phyloP scores from a whole-genome alignment of 192 early-diverging fungal species.

The Coemansia sp. region DNA sequence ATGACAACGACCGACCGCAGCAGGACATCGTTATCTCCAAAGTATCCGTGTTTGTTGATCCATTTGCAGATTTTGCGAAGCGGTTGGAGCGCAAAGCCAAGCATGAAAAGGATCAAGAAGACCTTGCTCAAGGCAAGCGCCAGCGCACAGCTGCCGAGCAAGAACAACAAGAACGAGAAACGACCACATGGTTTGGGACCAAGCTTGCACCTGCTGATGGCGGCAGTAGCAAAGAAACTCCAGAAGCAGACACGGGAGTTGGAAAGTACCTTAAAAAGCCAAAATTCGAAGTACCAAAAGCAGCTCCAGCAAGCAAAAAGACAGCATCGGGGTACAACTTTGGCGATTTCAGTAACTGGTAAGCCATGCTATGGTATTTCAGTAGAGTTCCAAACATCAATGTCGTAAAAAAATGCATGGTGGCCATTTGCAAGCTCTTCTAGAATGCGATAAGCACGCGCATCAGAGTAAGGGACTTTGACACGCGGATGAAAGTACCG shows the following conservation, averaged over 20 bases:
- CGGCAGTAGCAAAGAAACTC: not conserved
- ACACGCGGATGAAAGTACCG: constrained; percentile 45
- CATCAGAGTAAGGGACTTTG: constrained; percentile 44
- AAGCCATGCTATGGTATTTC: constrained; percentile 15
- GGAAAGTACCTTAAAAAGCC: constrained; percentile 39
- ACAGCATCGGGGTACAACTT: constrained; percentile 25
- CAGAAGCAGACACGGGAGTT: not conserved
- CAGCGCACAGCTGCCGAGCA: constrained; percentile 45
- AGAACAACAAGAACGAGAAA: constrained; percentile 59
- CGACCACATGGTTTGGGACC: constrained; percentile 73
- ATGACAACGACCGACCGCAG: constrained; percentile 69
- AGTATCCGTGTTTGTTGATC: constrained; percentile 77
- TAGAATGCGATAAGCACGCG: constrained; percentile 35
- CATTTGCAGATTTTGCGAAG: constrained; percentile 73
- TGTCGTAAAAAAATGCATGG: constrained; percentile 38
- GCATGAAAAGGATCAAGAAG: constrained; percentile 46
- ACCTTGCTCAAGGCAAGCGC: constrained; percentile 44
- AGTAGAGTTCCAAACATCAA: constrained; percentile 38
- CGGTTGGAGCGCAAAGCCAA: constrained; percentile 65
- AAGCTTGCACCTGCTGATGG: constrained; percentile 22
- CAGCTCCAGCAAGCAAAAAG: constrained; percentile 5
- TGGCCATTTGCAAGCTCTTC: constrained; percentile 43
- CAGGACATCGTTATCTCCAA: constrained; percentile 73
- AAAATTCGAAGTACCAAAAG: constrained; percentile 5
- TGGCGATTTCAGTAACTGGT: constrained; percentile 47